These are phyloP conservation scores for Calamus simplicifolius DNA, from an alignment of 176 grass and related monocot species.

Conservation along the genomic window DNA sequence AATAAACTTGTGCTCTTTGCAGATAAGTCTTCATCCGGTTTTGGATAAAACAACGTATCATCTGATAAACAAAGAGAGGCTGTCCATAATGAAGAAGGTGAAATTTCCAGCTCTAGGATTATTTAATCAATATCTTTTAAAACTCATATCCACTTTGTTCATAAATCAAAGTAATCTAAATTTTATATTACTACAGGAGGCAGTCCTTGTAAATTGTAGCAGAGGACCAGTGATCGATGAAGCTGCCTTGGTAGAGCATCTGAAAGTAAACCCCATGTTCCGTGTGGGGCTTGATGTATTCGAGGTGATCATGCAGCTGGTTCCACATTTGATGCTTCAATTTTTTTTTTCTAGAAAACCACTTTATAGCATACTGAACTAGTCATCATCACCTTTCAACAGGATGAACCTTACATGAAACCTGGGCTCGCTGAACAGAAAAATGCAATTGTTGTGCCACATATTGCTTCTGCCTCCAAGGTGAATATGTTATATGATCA, in stretches of 20 bases:
- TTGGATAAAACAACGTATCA: conserved; percentile 99
- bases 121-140: too few species aligned
- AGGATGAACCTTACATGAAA: conserved; percentile 95
- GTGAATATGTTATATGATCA: conserved; percentile 11
- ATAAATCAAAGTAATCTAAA: background rate
- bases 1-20: background rate
- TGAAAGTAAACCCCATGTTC: conserved; percentile 86
- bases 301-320: conserved; percentile 33
- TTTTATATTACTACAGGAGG: conserved; percentile 38
- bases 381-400: conserved; percentile 4
- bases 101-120: background rate
- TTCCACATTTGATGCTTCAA: background rate
- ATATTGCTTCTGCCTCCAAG: conserved; percentile 96
- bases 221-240: conserved; percentile 84
- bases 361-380: too few species aligned
- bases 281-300: conserved; percentile 88
- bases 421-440: conserved; percentile 81
- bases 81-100: conserved; percentile 97
- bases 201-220: conserved; percentile 84
- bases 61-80: conserved; percentile 84
- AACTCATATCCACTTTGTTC: too few species aligned
- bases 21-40: conserved; percentile 92
- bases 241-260: conserved; percentile 74
- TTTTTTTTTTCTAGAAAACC: too few species aligned
- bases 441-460: conserved; percentile 78